A percentile compares a stretch with the other conserved stretches of the same genome.
Conservation (phyloP, 1,284 basidiomycete genomes). For the Lentinula novae-zelandiae region DNA sequence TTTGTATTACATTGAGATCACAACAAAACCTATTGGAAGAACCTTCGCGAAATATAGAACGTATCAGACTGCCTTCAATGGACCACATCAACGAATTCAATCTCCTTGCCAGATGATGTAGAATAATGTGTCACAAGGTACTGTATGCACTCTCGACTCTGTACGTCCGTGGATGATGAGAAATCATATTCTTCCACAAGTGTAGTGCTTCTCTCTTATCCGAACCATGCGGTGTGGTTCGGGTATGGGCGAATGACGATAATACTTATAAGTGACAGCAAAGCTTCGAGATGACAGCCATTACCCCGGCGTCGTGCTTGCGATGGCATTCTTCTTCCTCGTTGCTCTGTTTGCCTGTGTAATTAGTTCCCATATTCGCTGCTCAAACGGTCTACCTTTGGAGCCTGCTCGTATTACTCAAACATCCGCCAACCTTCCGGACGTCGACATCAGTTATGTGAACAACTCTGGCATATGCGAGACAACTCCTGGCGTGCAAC, state of each 20-base stretch:
- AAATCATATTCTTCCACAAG: neutral
- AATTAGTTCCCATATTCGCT: neutral
- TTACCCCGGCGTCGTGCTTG: too few species aligned
- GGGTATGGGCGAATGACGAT: neutral
- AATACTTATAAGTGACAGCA: neutral
- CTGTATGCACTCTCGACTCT: too few species aligned
- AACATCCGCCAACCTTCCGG: slow-evolving; percentile 13
- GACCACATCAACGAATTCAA: too few species aligned
- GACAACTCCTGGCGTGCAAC: slow-evolving; percentile 62
- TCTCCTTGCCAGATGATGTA: too few species aligned
- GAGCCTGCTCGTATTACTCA: neutral
- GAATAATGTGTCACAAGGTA: too few species aligned
- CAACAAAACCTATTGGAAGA: too few species aligned
- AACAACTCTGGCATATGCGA: slow-evolving; percentile 70
- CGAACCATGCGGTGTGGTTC: neutral
- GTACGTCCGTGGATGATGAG: too few species aligned
- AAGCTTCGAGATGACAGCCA: neutral
- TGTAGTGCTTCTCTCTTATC: neutral
- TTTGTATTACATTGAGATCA: too few species aligned
- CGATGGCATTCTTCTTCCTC: neutral
- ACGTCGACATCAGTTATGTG: slow-evolving; percentile 45
- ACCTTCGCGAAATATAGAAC: too few species aligned
- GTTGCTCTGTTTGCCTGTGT: neutral
- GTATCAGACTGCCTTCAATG: too few species aligned
- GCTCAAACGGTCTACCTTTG: neutral